Evolutionary conservation across 441 rosid species (phyloP).

Genomic region (Eugenia klotzschiana): DNA sequence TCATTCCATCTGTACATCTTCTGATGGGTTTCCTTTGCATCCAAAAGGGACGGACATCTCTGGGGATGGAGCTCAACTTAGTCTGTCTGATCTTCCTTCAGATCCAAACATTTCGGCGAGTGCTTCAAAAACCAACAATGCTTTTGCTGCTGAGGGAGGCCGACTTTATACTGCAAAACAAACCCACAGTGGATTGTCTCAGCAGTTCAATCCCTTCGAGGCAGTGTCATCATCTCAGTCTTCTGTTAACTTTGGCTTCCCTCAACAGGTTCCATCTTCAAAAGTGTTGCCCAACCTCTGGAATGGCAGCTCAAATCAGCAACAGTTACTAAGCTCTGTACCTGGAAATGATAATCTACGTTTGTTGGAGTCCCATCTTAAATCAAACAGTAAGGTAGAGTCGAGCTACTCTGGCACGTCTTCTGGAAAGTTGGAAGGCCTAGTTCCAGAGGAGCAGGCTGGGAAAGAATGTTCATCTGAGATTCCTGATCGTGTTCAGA

Average conservation of each 20-base stretch:
- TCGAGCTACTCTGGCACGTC: not conserved
- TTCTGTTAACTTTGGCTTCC: not conserved
- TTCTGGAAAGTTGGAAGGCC: not conserved
- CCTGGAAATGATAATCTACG: not conserved
- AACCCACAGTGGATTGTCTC: not conserved
- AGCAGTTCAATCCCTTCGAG: not conserved
- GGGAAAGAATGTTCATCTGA: not conserved
- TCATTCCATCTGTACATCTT: constrained; percentile 18
- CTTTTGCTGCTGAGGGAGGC: not conserved
- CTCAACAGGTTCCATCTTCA: not conserved
- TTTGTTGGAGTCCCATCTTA: not conserved
- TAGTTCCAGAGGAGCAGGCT: not conserved
- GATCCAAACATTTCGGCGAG: not conserved
- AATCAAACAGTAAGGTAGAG: not conserved
- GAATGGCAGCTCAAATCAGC: not conserved
- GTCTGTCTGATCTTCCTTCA: not conserved
- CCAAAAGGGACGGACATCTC: constrained; percentile 20
- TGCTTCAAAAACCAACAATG: constrained; percentile 5
- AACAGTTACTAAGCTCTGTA: not conserved
- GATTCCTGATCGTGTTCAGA: not conserved
- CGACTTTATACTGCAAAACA: not conserved
- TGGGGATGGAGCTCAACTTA: constrained; percentile 23
- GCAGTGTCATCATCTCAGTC: not conserved
- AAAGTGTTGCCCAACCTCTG: not conserved
- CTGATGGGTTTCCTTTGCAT: constrained; percentile 23